Evolutionary conservation across 2,329 filamentous ascomycete genomes (phyloP), one percentile per base, ranked within the genome.

Genomic region (Diaporthe destruens): DNA sequence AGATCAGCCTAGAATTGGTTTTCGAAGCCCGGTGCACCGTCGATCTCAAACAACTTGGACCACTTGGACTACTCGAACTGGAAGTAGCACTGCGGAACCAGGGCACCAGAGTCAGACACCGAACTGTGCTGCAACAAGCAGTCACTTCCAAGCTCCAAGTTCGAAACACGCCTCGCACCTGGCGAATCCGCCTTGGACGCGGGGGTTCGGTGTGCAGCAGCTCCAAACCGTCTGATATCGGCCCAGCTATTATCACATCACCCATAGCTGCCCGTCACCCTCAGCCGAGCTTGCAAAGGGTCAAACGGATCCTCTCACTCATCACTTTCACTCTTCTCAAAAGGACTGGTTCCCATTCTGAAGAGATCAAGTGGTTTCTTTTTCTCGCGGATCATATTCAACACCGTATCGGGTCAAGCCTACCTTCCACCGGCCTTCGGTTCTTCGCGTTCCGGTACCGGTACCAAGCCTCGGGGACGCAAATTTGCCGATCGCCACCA

Each of bases 301-400:
- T 29, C 68, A 59, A 36, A 54, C 55, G 49, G 34, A 8, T 14
- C 49, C 63, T 49, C 63, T n/a, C 25, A n/a, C 39, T 56, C 32
- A 57, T 36, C 51, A 23, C 25, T 56, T 47, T 47, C 29, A 44
- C 42, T 63, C 49, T 57, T 51, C 67, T 65, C 34, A 67, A 57
- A 36, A 71, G 73, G 71, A 74, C 71, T 69, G 71, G 71, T 49
- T 49, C 69, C 53, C 71, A 59, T 56, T 25, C 56, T 32, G 32
- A 44, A 71, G 55, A 53, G 18, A 18, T 23, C 32, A 6, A 32
- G 8, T 53, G 6, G 44, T 56, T 32, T 53, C 57, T 36, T 51
- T 54, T 55, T 36, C 47, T 18, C 16, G 9, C 32, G 56, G 44
- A 34, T 11, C 55, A 42, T n/a, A 53, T 67, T 55, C 66, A 32